phyloP scores from a whole-genome alignment of 1,284 basidiomycete species.

The Entoloma clypeatum region DNA sequence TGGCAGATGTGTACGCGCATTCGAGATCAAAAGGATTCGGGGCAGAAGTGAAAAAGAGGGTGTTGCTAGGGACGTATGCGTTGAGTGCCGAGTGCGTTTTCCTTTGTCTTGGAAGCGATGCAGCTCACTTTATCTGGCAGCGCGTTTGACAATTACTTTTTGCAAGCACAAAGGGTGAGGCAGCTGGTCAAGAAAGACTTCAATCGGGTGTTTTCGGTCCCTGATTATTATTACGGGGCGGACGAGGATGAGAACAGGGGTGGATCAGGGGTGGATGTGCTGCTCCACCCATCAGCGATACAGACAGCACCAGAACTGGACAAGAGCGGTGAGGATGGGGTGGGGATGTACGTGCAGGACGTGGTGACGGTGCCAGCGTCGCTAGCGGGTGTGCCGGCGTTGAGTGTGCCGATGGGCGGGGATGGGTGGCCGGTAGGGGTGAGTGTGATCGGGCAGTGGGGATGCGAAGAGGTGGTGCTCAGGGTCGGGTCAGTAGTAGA shows the following conservation, averaged over 20 bases:
- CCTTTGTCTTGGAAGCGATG: background rate
- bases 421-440: conserved; percentile 85
- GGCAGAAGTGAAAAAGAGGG: conserved; percentile 79
- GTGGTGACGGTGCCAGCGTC: conserved; percentile 90
- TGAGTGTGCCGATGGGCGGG: conserved; percentile 60
- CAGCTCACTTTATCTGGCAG: conserved; percentile 36
- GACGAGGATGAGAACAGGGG: conserved; percentile 14
- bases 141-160: conserved; percentile 95
- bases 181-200: conserved; percentile 74
- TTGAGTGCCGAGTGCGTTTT: conserved; percentile 80
- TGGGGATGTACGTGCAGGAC: conserved; percentile 83
- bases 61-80: conserved; percentile 91
- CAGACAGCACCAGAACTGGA: conserved; percentile 65
- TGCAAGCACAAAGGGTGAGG: conserved; percentile 86
- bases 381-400: conserved; percentile 82
- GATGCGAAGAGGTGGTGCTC: conserved; percentile 68
- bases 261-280: conserved; percentile 74
- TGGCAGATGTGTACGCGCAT: conserved; percentile 49
- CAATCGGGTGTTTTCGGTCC: conserved; percentile 58
- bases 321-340: conserved; percentile 21
- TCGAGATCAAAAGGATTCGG: conserved; percentile 75
- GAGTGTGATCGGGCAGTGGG: conserved; percentile 90
- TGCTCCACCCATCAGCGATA: conserved; percentile 86
- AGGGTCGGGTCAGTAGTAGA: conserved; percentile 50
- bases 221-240: conserved; percentile 39